Percentiles rank a stretch among this genome's conserved stretches.
Evolutionary conservation across 805 yeast genomes (phyloP).

Genomic region (Suhomyces sp.): DNA sequence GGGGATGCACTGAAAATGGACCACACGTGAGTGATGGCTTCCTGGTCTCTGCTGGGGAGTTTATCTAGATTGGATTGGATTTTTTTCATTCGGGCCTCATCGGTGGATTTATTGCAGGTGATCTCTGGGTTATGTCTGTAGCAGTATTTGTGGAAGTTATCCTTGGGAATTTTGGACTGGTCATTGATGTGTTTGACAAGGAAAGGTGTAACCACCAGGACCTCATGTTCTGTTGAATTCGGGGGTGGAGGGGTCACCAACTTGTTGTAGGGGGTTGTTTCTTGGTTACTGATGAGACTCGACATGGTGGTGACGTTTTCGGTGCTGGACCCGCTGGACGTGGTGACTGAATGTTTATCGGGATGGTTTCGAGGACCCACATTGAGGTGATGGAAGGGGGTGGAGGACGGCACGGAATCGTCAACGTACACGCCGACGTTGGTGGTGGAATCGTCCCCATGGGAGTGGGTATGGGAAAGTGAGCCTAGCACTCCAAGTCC

Average conservation of each 20-base stretch:
- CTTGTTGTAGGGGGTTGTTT: conserved; percentile 1
- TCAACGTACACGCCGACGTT: too few relatives aligned
- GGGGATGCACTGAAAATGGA: conserved; percentile 77
- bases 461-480: too few relatives aligned
- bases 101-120: conserved; percentile 67
- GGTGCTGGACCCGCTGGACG: background rate
- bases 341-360: conserved; percentile 2
- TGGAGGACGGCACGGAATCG: too few relatives aligned
- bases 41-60: conserved; percentile 69
- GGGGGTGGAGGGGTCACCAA: conserved; percentile 4
- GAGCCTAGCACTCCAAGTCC: too few relatives aligned
- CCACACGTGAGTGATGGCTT: conserved; percentile 81
- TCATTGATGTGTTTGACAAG: conserved; percentile 41
- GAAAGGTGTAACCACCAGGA: conserved; percentile 41
- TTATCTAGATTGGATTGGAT: conserved; percentile 58
- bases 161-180: conserved; percentile 44
- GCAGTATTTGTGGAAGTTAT: conserved; percentile 69
- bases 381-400: too few relatives aligned
- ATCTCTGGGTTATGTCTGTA: conserved; percentile 92
- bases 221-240: conserved; percentile 13
- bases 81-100: conserved; percentile 59
- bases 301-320: conserved; percentile 4
- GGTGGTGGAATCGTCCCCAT: too few relatives aligned
- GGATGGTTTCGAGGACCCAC: background rate
- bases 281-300: conserved; percentile 6